Evolutionary conservation across 1,284 basidiomycete genomes (phyloP).

Genomic region (Rhizopogon parksii): DNA sequence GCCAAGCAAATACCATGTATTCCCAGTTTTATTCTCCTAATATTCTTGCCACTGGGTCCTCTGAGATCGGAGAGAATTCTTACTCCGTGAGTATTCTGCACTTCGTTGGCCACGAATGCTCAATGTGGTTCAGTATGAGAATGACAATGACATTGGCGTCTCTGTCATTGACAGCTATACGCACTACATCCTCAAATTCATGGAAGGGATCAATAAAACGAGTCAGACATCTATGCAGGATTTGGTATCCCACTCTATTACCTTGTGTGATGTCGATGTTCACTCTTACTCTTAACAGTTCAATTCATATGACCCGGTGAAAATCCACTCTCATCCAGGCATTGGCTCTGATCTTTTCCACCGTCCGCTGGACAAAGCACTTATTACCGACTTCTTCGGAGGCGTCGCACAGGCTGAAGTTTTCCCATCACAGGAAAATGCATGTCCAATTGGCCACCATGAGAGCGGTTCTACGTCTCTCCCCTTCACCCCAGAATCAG

Average conservation of each 20-base stretch:
- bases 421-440: constrained; percentile 17
- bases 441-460: not conserved
- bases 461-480: constrained; percentile 1
- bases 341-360: constrained; percentile 81
- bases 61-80: constrained; percentile 83
- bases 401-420: constrained; percentile 82
- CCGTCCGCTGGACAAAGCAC: constrained; percentile 60
- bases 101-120: constrained; percentile 5
- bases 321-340: constrained; percentile 81
- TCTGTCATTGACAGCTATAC: constrained; percentile 95
- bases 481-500: not conserved
- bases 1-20: constrained; percentile 96
- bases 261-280: constrained; percentile 1
- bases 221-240: constrained; percentile 77
- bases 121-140: constrained; percentile 64
- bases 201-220: constrained; percentile 92
- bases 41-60: constrained; percentile 90
- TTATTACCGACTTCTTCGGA: constrained; percentile 94
- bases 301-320: constrained; percentile 65
- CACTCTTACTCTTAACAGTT: constrained; percentile 47
- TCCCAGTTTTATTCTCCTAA: constrained; percentile 94
- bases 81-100: constrained; percentile 66
- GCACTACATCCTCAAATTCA: constrained; percentile 84
- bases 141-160: constrained; percentile 90
- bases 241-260: constrained; percentile 50